Evolutionary conservation across 2,329 filamentous ascomycete genomes (phyloP), one percentile per base, ranked within the genome.

Genomic region (Colletotrichum filicis): DNA sequence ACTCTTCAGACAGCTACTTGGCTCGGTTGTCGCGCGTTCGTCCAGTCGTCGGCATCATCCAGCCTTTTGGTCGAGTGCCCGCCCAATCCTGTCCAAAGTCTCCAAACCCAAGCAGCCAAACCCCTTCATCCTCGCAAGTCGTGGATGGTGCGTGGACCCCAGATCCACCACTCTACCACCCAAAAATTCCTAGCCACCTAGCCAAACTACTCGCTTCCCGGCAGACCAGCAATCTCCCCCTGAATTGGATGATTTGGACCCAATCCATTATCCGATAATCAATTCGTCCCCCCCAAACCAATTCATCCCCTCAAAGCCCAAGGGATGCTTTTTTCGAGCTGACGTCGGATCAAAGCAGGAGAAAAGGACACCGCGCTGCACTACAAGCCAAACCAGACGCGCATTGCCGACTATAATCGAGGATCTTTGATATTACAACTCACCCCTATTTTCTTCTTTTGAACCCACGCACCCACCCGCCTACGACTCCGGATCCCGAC

Each of bases 191-290:
- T 65, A 71, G 71, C 66, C 62, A 73, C 66, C 70, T 57, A 71
- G 71, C 60, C 62, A 73, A 61, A 61, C 35, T 60, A 66, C 60
- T 66, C 66, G 60, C 55, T 73, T 42, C 56, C 55, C 66, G 65
- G 71, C 66, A 70, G 63, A 65, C 66, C 56, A 73, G 68, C 68
- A 73, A 73, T 73, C 60, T 73, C 71, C 71, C 70, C 71, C 71
- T 73, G 71, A 73, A 73, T 71, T 68, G 66, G 70, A 68, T 73
- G 71, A 73, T 70, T 71, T 68, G 66, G 66, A 68, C 30, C 60
- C 61, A 70, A 73, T 49, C 42, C 19, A 22, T n/a, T 49, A 60
- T 62, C 66, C 32, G 66, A 70, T 71, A 73, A 49, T 66, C 66
- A 49, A 70, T 61, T 35, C 46, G 42, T 46, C 35, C 46, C 66